Percentiles rank a stretch among this genome's conserved stretches.
These are phyloP conservation scores for Neurospora terricola DNA, from an alignment of 495 filamentous ascomycete species.

Conservation along the genomic window DNA sequence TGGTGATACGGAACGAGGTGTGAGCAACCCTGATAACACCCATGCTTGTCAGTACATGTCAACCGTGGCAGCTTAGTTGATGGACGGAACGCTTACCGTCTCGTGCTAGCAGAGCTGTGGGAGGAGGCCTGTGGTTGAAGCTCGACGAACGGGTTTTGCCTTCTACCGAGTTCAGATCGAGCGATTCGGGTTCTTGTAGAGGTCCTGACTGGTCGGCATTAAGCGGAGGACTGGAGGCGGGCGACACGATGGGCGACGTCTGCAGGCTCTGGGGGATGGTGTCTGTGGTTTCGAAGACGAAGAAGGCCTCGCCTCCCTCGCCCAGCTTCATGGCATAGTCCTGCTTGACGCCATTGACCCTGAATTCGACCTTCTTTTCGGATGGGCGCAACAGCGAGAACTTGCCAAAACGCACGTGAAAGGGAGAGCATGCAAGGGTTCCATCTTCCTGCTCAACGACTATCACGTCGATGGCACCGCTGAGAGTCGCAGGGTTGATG, in stretches of 20 bases:
- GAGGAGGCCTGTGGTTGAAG: conserved; percentile 23
- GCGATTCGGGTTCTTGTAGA: conserved; percentile 73
- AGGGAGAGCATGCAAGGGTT: conserved; percentile 78
- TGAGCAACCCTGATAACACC: conserved; percentile 40
- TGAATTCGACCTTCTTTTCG: conserved; percentile 99
- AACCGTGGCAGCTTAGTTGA: not conserved
- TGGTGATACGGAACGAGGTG: conserved; percentile 55
- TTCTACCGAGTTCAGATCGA: conserved; percentile 53
- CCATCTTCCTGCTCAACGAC: conserved; percentile 97
- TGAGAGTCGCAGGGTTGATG: conserved; percentile 95
- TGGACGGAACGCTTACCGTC: conserved; percentile 17
- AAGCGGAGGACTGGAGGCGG: conserved; percentile 67
- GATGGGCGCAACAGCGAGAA: conserved; percentile 91
- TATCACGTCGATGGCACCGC: conserved; percentile 97
- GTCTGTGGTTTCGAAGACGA: conserved; percentile 90
- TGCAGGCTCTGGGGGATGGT: conserved; percentile 82
- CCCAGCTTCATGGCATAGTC: conserved; percentile 97
- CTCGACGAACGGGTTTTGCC: conserved; percentile 26
- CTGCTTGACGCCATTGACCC: conserved; percentile 84
- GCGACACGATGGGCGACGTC: conserved; percentile 87
- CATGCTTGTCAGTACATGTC: conserved; percentile 5
- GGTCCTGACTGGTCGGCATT: conserved; percentile 44
- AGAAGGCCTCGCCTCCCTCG: conserved; percentile 96
- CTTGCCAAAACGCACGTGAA: conserved; percentile 98
- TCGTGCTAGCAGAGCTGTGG: conserved; percentile 19